These are phyloP conservation scores for Juglanconis sp. DNA, from an alignment of 2,329 filamentous ascomycete species.

Conservation along the genomic window DNA sequence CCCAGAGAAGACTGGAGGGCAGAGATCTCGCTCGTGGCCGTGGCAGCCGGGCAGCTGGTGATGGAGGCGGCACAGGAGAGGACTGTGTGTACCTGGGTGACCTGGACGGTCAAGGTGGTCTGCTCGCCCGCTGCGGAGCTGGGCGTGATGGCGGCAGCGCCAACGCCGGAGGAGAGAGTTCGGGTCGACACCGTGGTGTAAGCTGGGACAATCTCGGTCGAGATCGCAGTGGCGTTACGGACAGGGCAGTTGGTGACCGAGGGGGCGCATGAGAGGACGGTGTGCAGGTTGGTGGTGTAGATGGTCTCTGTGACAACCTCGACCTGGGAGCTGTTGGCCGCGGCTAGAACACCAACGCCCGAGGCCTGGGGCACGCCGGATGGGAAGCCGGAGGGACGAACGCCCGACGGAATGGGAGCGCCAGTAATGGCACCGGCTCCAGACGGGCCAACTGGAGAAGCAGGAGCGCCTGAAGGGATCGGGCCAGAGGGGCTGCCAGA, in stretches of 20 bases:
- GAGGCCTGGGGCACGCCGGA: not conserved
- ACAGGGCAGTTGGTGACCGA: constrained; percentile 26
- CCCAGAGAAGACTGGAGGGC: constrained; percentile 13
- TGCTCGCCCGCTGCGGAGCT: constrained; percentile 4
- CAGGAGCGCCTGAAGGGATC: not conserved
- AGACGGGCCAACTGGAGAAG: not conserved
- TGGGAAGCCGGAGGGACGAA: not conserved
- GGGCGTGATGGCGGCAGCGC: not conserved
- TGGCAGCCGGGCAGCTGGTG: constrained; percentile 27
- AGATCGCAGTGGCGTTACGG: constrained; percentile 7
- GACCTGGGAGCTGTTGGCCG: constrained; percentile 3
- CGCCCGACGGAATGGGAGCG: not conserved
- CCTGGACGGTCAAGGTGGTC: constrained; percentile 15
- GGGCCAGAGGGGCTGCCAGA: not conserved
- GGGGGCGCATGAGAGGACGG: constrained; percentile 24
- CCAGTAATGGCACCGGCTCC: not conserved
- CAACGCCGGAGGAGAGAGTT: constrained; percentile 1
- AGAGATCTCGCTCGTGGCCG: constrained; percentile 6
- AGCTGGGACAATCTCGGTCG: constrained; percentile 19
- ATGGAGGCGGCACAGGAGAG: constrained; percentile 27
- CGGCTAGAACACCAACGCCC: not conserved
- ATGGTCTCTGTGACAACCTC: constrained; percentile 19
- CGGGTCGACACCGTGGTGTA: constrained; percentile 15
- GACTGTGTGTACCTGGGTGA: constrained; percentile 23
- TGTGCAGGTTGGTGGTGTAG: constrained; percentile 19